Evolutionary conservation across 495 filamentous ascomycete species (phyloP).

Genomic region (Podospora comata): DNA sequence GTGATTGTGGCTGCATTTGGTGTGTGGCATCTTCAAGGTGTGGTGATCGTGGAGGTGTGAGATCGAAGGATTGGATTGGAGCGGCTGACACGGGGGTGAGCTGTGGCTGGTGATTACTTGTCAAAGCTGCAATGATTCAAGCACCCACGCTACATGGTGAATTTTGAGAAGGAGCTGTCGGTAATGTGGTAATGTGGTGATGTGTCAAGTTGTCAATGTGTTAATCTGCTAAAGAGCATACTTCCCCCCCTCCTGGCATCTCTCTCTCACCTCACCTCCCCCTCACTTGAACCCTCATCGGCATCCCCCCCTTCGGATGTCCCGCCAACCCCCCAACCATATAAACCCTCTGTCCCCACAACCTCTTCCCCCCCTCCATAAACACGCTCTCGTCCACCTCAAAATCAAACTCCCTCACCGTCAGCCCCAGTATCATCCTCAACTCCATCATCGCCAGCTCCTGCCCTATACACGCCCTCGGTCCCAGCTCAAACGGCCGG

Average conservation of each 20-base stretch:
- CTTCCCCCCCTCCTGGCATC: not conserved
- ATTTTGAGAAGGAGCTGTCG: no score
- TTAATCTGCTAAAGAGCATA: not conserved
- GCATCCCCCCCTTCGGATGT: slow-evolving; percentile 18
- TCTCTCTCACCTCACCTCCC: not conserved
- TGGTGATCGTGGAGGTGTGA: no score
- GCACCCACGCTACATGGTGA: no score
- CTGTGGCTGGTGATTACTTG: no score
- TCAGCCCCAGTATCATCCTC: not conserved
- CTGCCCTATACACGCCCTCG: slow-evolving; percentile 42
- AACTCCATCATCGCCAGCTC: not conserved
- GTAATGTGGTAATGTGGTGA: no score
- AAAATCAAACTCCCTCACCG: slow-evolving; percentile 8
- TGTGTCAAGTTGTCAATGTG: not conserved
- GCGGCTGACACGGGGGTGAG: no score
- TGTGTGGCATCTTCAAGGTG: no score
- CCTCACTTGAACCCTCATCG: slow-evolving; percentile 17
- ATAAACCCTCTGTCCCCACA: slow-evolving; percentile 17
- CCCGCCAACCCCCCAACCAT: slow-evolving; percentile 14
- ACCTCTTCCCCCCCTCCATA: slow-evolving; percentile 27
- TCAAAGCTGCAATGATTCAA: no score
- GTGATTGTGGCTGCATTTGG: no score
- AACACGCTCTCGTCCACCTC: slow-evolving; percentile 5
- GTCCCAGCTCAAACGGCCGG: slow-evolving; percentile 44
- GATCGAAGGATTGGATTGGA: no score